Evolutionary conservation across 192 early-diverging fungal species (phyloP).

Genomic region (Powellomyces hirtus): DNA sequence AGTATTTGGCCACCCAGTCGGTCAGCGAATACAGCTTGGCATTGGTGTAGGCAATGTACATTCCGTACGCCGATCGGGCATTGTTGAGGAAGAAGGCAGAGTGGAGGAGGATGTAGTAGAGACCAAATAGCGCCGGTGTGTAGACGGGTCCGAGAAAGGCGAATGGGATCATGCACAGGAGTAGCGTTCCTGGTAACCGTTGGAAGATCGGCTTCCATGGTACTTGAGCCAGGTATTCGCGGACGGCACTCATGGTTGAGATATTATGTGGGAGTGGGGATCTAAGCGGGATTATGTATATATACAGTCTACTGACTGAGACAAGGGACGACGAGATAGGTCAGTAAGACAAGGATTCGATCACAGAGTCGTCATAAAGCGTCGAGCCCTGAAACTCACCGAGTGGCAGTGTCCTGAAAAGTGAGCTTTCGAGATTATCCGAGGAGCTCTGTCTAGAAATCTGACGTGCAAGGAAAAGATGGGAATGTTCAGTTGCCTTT

Average conservation of each 20-base stretch:
- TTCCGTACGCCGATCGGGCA: constrained; percentile 36
- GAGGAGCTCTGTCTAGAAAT: too few species aligned
- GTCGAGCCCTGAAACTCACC: too few species aligned
- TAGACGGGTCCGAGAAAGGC: constrained; percentile 44
- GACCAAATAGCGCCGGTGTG: constrained; percentile 30
- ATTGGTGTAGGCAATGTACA: constrained; percentile 36
- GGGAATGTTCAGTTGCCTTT: too few species aligned
- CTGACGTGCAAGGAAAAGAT: too few species aligned
- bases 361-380: too few species aligned
- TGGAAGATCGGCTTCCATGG: constrained; percentile 43
- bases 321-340: too few species aligned
- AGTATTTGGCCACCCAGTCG: constrained; percentile 49
- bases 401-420: too few species aligned
- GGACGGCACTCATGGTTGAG: constrained; percentile 3
- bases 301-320: too few species aligned
- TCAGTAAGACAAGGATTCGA: too few species aligned
- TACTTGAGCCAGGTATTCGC: constrained; percentile 14
- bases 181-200: constrained; percentile 37
- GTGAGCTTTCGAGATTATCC: too few species aligned
- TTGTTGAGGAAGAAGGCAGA: constrained; percentile 38
- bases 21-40: constrained; percentile 46
- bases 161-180: constrained; percentile 35
- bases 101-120: constrained; percentile 47
- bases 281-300: too few species aligned
- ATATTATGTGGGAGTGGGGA: too few species aligned